These are phyloP conservation scores for Cinnamomum chago DNA, from an alignment of 164 flowering plant species.

Conservation along the genomic window DNA sequence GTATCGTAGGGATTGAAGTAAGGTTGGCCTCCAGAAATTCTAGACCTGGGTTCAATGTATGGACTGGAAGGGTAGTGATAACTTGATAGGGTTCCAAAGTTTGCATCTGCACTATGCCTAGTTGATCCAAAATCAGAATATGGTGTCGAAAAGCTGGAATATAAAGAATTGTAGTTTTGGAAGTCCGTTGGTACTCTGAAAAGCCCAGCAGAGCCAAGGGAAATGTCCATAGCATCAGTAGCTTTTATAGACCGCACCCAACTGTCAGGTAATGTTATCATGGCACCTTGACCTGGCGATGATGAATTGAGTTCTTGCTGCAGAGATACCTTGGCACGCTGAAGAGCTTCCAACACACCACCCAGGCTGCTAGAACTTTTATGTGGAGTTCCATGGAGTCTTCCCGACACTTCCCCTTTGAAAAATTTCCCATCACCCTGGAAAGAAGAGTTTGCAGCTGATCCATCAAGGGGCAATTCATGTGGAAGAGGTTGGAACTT, in stretches of 20 bases:
- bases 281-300: slow-evolving; percentile 10
- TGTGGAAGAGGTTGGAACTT: slow-evolving; percentile 10
- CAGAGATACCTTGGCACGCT: slow-evolving; percentile 55
- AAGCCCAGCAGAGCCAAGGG: slow-evolving; percentile 18
- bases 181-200: slow-evolving; percentile 25
- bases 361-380: slow-evolving; percentile 22
- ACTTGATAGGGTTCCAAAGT: slow-evolving; percentile 5
- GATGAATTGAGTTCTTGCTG: slow-evolving; percentile 37
- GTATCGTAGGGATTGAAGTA: slow-evolving; percentile 12
- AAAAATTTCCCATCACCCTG: slow-evolving; percentile 2
- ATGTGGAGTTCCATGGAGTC: slow-evolving; percentile 27
- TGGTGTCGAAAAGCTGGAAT: neutral
- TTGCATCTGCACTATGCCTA: slow-evolving; percentile 7
- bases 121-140: slow-evolving; percentile 13
- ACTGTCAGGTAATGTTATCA: slow-evolving; percentile 20
- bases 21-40: slow-evolving; percentile 15
- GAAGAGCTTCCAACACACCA: slow-evolving; percentile 62
- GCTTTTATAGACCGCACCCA: slow-evolving; percentile 12
- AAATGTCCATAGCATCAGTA: slow-evolving; percentile 12
- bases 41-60: slow-evolving; percentile 15
- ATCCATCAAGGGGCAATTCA: slow-evolving; percentile 3
- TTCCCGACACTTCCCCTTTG: slow-evolving; percentile 19
- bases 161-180: neutral
- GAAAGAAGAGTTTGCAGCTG: slow-evolving; percentile 9
- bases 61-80: slow-evolving; percentile 11